Base-by-base conservation (phyloP, 345 rosid genomes). In the Linum usitatissimum region DNA sequence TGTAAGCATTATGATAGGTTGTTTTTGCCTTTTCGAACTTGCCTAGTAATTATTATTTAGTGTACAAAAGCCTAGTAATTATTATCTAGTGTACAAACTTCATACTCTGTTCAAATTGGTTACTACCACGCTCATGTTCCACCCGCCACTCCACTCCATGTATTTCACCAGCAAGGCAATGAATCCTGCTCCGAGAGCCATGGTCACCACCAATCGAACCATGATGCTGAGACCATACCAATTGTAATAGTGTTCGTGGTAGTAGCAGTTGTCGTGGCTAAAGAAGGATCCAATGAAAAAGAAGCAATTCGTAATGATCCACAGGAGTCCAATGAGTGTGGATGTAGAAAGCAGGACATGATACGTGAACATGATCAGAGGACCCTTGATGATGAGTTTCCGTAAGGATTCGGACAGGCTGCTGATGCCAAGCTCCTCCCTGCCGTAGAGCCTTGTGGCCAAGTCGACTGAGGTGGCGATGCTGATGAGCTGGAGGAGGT, bases 401-500 rank as follows among this genome's bases (percentile, higher is more conserved):
- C 30, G 17, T 69, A 13, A 23, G 65, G 62, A 51, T 58, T 70
- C 68, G 23, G 48, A 21, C 61, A 73, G 53, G 45, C 38, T 17
- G 5, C 6, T 12, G 1, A 60, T 17, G 5, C 18, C 9, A 2
- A 60, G 19, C 9, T 60, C 36, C 9, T 19, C 49, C 38, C 9
- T 13, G 17, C 12, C 8, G 38, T 60, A 60, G 6, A 34, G 48
- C 39, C 3, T 34, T n/a, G 63, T 30, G n/a, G 63, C 63, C 20
- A 36, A 6, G 6, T 17, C 10, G 39, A 60, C 62, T 18, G 62
- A 30, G 3, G 19, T 18, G 36, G 62, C 59, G 34, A 42, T 3
- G 0, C 61, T 55, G 67, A 61, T 59, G 51, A 75, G 55, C 56
- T 76, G 70, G 2, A 55, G 64, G 12, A 30, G 3, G 19, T 18